These are phyloP conservation scores for Sphaerulina populicola DNA, from an alignment of 2,329 filamentous ascomycete species.

Conservation along the genomic window DNA sequence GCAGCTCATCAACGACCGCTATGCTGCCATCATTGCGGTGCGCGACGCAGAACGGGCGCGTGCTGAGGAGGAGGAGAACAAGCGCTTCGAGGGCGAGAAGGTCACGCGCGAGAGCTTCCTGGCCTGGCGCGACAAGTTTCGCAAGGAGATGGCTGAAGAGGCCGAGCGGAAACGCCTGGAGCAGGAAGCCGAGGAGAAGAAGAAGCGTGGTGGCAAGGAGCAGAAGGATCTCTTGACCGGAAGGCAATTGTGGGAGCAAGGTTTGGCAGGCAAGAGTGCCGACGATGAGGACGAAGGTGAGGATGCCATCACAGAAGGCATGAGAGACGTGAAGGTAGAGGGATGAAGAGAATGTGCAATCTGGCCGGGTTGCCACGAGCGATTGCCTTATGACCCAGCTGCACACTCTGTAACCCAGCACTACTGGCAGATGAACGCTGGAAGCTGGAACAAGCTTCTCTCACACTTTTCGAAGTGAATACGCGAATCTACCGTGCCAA, in stretches of 20 bases:
- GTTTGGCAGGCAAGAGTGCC: slow-evolving; percentile 50
- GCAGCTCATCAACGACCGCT: slow-evolving; percentile 66
- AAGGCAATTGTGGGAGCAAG: slow-evolving; percentile 44
- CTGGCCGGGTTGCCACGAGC: no score
- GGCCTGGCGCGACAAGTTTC: slow-evolving; percentile 71
- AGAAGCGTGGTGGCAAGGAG: slow-evolving; percentile 46
- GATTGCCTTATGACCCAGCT: no score
- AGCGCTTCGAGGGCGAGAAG: slow-evolving; percentile 84
- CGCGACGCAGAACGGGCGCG: slow-evolving; percentile 49
- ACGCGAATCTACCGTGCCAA: no score
- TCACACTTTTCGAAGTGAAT: no score
- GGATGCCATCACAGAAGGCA: slow-evolving; percentile 50
- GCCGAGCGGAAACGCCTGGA: slow-evolving; percentile 48
- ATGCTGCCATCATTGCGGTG: slow-evolving; percentile 51
- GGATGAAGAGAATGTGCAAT: slow-evolving; percentile 18
- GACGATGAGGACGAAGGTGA: slow-evolving; percentile 64
- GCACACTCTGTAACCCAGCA: no score
- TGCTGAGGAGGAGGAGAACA: slow-evolving; percentile 84
- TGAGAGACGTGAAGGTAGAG: slow-evolving; percentile 63
- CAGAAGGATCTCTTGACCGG: slow-evolving; percentile 76
- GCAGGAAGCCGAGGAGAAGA: slow-evolving; percentile 63
- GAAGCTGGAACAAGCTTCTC: no score
- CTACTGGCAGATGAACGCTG: no score
- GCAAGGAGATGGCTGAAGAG: slow-evolving; percentile 70
- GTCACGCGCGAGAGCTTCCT: slow-evolving; percentile 83